Base-by-base conservation (phyloP, 139 green algal species). In the Chlamydomonas schloesseri region DNA sequence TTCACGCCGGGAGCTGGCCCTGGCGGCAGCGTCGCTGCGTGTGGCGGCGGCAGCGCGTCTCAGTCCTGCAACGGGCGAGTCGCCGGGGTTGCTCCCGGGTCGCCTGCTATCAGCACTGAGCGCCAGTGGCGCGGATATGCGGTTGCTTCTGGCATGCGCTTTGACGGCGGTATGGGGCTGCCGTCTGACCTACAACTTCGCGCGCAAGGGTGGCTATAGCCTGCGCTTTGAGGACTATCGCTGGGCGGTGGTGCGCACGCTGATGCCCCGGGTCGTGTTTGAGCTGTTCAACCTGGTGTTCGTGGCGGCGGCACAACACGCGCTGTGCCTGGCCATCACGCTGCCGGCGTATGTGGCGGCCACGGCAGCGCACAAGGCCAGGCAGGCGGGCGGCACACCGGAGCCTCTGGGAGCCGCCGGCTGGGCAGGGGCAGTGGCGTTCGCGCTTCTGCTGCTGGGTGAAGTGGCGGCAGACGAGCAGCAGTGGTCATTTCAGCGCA, bases 181-280 rank as follows among this genome's bases (percentile, higher is more conserved):
- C 0, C 84, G 91, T 5, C 84, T 94, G 2, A 94, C 91, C 13
- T 92, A 60, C 60, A 94, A 94, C 72, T 94, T 94, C 69, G 86
- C 55, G 17, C 82, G 91, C 21, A 92, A 89, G 69, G 81, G 81
- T 0, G 81, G 81, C 53, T 87, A 87, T 34, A 69, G 46, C 24
- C 55, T 62, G 26, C 36, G 68, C 28, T 87, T 58, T 28, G 81
- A 87, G 53, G 81, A 87, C 69, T 72, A 87, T 55, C 53, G 81
- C 33, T 88, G 83, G 83, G 28, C 31, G 13, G 42, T 42, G 33
- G 80, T 67, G 53, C 58, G 70, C 71, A 83, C 82, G 64, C 65
- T 82, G 18, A 26, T 92, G 36, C 11, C 79, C 2, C 79, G 47
- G 47, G 79, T 70, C 15, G 3, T 92, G 64, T 90, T 94, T 37